A percentile compares a stretch with the other conserved stretches of the same genome.
Conservation (phyloP, 306 rosid genomes). For the Notholithocarpus densiflorus region DNA sequence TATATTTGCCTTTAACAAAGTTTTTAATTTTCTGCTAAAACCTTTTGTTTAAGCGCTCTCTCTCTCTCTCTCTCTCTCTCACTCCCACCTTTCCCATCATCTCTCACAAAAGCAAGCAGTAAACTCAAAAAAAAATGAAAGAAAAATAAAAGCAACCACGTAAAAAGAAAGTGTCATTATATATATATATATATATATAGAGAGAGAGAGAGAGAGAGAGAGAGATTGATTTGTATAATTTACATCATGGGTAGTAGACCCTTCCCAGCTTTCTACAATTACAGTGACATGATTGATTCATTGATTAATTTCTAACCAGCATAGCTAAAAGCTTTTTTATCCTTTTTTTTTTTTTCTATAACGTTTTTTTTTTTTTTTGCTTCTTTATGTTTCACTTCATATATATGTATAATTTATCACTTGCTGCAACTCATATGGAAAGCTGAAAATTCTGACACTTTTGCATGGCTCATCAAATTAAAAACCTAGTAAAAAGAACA, state of each 20-base stretch:
- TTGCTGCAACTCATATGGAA: conserved; percentile 5
- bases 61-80: too few relatives aligned
- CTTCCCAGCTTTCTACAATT: conserved; percentile 48
- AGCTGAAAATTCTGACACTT: conserved; percentile 55
- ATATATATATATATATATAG: conserved; percentile 13
- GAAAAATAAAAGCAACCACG: conserved; percentile 29
- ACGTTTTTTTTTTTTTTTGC: background rate
- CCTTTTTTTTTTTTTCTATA: background rate
- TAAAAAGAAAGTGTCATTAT: conserved; percentile 53
- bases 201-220: conserved; percentile 15
- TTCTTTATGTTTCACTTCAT: conserved; percentile 14
- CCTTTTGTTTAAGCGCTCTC: conserved; percentile 36
- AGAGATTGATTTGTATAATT: conserved; percentile 22
- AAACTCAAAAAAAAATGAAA: conserved; percentile 17
- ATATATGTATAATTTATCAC: conserved; percentile 10
- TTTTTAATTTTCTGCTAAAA: conserved; percentile 27
- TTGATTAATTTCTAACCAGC: conserved; percentile 51
- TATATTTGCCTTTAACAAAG: conserved; percentile 29
- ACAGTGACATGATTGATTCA: conserved; percentile 68
- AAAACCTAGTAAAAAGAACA: conserved; percentile 3
- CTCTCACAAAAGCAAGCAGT: conserved; percentile 46
- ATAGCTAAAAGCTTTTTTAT: conserved; percentile 37
- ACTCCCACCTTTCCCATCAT: conserved; percentile 41
- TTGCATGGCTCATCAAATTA: conserved; percentile 52
- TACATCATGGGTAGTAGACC: conserved; percentile 45